Base-by-base conservation (phyloP, 2,329 filamentous ascomycete species). In the Cordyceps cateniannulata region DNA sequence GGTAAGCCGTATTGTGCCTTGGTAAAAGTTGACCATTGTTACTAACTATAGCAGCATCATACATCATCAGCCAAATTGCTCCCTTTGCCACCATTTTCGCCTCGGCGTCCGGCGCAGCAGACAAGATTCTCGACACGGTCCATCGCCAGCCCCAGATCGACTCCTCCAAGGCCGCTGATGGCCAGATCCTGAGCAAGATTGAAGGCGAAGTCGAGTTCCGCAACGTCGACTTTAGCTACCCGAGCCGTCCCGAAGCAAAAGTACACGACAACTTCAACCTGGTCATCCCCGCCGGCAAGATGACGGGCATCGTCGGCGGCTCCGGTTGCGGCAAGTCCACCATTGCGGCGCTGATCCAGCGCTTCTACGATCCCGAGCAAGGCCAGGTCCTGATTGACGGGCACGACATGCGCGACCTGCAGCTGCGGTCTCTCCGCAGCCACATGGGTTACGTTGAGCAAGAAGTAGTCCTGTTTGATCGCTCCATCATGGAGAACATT, bases 301-400 rank as follows among this genome's bases (percentile, higher is more conserved):
- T 84, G 2, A 89, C 85, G 0, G 87, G 86, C 3, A 85, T 90
- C n/a, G 86, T 90, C 16, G 87, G 87, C 0, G 80, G 84, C 2
- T 87, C 84, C 1, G 87, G 87, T 0, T 84, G 80, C 8, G 87
- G 87, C 1, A 90, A 90, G 69, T 87, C 83, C 52, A 90, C 87
- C 0, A 81, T 89, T 22, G 81, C 89, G 0, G 84, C 82, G 0
- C 71, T 90, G 3, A 72, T 89, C 4, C 83, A 88, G 67, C 76
- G 86, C n/a, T 88, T 86, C 82, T 89, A 89, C 67, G 75, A 79
- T 52, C 77, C 78, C 1, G 73, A 71, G 0, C 69, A 69, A 1
- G 79, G 80, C 2, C 61, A 63, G 0, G 68, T 81, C 10, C 54
- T 68, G 1, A 68, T 77, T 16, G 75, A 75, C 65, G 75, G 75